phyloP scores from a whole-genome alignment of 106 monocot genomes.

The Dendrobium huoshanense region DNA sequence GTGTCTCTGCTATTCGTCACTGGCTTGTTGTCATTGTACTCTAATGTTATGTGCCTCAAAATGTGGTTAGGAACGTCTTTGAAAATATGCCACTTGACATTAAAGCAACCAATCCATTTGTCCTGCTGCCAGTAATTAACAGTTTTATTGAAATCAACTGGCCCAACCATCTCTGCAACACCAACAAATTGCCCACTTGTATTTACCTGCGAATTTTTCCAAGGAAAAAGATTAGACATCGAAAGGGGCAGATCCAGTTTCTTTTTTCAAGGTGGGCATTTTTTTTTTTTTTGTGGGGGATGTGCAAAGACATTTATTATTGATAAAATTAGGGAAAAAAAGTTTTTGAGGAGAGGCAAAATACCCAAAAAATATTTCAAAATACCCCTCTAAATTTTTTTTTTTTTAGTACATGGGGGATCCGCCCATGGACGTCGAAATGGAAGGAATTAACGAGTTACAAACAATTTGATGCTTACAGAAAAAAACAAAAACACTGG shows the following conservation, averaged over 20 bases:
- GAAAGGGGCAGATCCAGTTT: neutral
- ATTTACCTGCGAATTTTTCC: conserved; percentile 52
- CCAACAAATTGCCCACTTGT: conserved; percentile 91
- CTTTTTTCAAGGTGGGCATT: too few species aligned
- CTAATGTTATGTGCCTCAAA: conserved; percentile 67
- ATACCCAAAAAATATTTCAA: too few species aligned
- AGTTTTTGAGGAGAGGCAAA: too few species aligned
- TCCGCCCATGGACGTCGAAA: neutral
- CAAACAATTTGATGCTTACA: conserved; percentile 20
- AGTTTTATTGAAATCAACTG: conserved; percentile 88
- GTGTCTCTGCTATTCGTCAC: conserved; percentile 95
- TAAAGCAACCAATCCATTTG: conserved; percentile 88
- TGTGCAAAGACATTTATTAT: too few species aligned
- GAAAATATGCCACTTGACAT: conserved; percentile 92
- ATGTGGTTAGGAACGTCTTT: conserved; percentile 87
- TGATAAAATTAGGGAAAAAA: too few species aligned
- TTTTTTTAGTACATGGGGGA: too few species aligned
- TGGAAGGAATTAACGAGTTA: neutral
- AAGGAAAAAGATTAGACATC: neutral
- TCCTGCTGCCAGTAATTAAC: conserved; percentile 90
- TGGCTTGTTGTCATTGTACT: conserved; percentile 95
- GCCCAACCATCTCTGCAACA: conserved; percentile 87
- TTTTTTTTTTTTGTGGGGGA: too few species aligned
- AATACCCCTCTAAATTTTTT: too few species aligned
- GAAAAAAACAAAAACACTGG: conserved; percentile 90